These are phyloP conservation scores for Flaveria bidentis DNA, from an alignment of 129 eudicot genomes.

Conservation along the genomic window DNA sequence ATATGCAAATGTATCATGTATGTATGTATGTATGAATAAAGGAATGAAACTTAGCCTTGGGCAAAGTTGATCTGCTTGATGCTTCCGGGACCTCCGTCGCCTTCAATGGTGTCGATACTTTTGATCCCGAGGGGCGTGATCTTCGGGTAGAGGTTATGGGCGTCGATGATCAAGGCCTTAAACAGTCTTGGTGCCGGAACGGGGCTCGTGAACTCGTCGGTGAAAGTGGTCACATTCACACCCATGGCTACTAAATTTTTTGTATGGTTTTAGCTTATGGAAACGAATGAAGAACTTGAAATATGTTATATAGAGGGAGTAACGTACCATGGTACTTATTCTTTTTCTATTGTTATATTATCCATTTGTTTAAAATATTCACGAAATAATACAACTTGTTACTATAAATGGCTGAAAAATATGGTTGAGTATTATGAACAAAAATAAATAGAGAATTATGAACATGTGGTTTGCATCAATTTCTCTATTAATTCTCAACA, in stretches of 20 bases:
- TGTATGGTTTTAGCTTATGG: background rate
- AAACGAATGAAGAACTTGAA: background rate
- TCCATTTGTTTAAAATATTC: background rate
- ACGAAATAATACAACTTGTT: background rate
- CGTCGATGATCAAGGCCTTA: constrained; percentile 51
- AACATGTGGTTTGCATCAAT: constrained; percentile 6
- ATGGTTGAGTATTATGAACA: constrained; percentile 17
- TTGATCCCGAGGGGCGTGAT: constrained; percentile 40
- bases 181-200: constrained; percentile 39
- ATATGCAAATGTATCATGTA: background rate
- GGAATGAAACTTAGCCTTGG: constrained; percentile 31
- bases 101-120: constrained; percentile 42
- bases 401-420: constrained; percentile 31
- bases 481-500: constrained; percentile 26
- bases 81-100: constrained; percentile 57
- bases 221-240: constrained; percentile 6
- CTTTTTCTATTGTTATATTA: background rate
- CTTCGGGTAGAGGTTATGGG: constrained; percentile 45
- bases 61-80: constrained; percentile 46
- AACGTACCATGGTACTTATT: background rate
- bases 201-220: constrained; percentile 21
- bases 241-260: constrained; percentile 11
- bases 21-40: background rate
- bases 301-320: constrained; percentile 16
- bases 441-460: background rate